These are phyloP conservation scores for Cotoneaster glaucophyllus DNA, from an alignment of 306 rosid genomes.

Conservation along the genomic window DNA sequence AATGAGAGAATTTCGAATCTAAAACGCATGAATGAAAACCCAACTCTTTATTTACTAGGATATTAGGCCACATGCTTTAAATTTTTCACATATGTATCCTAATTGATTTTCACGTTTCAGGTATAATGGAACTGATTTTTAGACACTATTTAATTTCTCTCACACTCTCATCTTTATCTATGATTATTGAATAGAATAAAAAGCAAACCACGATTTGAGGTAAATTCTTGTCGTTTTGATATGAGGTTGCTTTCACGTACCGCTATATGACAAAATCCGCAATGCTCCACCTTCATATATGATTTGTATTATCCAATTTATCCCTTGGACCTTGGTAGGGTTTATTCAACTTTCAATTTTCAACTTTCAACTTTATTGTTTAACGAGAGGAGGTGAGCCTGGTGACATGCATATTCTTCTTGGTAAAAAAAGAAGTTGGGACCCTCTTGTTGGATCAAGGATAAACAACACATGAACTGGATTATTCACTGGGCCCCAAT, in stretches of 20 bases:
- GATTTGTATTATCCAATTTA: not conserved
- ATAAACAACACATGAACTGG: not conserved
- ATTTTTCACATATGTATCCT: no score
- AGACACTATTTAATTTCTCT: no score
- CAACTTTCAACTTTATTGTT: conserved; percentile 16
- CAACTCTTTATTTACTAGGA: no score
- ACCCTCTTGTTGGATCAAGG: conserved; percentile 20
- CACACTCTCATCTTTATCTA: no score
- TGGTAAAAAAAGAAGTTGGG: not conserved
- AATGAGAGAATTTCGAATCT: no score
- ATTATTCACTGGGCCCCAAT: conserved; percentile 5
- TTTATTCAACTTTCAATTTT: conserved; percentile 7
- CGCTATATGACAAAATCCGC: not conserved
- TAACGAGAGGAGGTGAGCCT: not conserved
- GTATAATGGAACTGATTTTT: no score
- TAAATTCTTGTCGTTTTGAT: no score
- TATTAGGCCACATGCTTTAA: no score
- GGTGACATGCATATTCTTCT: conserved; percentile 5
- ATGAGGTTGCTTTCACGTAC: not conserved
- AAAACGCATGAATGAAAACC: no score
- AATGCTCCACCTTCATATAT: not conserved
- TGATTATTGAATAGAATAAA: no score
- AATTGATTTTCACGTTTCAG: no score
- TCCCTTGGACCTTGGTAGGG: not conserved
- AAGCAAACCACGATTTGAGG: no score